Base-by-base conservation (phyloP, 208 protist species). In the Vickermania ingenoplastis region DNA sequence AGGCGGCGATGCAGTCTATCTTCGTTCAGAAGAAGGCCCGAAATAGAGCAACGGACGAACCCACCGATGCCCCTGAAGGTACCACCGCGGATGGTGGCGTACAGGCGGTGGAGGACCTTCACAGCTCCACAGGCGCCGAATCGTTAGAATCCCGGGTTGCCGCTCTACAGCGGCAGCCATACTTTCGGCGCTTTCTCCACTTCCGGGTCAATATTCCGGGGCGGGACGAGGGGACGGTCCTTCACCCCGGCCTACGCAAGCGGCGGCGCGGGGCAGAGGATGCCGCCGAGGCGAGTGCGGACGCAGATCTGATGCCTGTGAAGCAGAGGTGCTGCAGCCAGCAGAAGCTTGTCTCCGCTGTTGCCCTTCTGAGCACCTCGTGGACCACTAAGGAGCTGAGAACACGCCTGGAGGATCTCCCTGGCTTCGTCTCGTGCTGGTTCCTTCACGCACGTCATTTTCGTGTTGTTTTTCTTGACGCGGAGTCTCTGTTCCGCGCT, bases 371-470 rank as follows among this genome's bases (percentile, higher is more conserved):
- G 28, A 76, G 69, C 23, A 41, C 58, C 3, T 58, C 69, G 14
- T 69, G 65, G 61, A 57, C 69, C 23, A 61, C 67, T 63, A 71
- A 60, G 50, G 78, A 71, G 7, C 31, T 90, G 53, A 57, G 68
- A 0, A n/a, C 68, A 0, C 77, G 72, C 7, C 59, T 93, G 45
- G 62, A 52, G 17, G 79, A 83, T 24, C 58, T 93, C 17, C 83
- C 86, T 0, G 83, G 83, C 1, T 93, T 89, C 53, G 49, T 93
- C 5, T 72, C 67, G 1, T 86, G 76, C 49, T 91, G 80, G 79
- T 41, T 56, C 26, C 57, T 91, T 30, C 69, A 83, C 59, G 58
- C 65, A 41, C 70, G 73, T 25, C 74, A 73, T 49, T 75, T 83
- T 59, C 80, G 83, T 24, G 69, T 90, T 0, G 75, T 93, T n/a